Evolutionary conservation across 352 stramenopile species (phyloP), one percentile per base, ranked within the genome.

Genomic region (Globisporangium rhizosaccharum): DNA sequence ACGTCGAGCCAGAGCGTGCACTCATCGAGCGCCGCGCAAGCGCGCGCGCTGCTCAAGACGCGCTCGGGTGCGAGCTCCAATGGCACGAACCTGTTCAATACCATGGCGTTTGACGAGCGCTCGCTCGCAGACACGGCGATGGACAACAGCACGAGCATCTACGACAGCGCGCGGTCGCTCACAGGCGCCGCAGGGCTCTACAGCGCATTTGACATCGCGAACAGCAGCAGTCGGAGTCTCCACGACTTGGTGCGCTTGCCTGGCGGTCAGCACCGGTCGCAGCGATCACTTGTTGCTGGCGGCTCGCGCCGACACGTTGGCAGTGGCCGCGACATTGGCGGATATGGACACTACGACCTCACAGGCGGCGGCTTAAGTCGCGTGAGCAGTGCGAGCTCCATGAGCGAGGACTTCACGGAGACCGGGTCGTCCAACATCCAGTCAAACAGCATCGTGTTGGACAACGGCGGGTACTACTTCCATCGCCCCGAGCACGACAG

Each of bases 381-480:
- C 37, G 61, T 73, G 10, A 83, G 74, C 60, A 79, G 72, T 39
- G 70, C 72, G 1, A 86, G 73, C 52, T 83, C 71, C 51, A 79
- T 82, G 30, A 68, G 68, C 17, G 72, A 85, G 33, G 73, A 71
- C 44, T 70, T 70, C 33, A 70, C 72, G 2, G 56, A 66, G 14
- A 53, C n/a, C 9, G 54, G 71, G 20, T 33, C 56, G 8, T 15
- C 57, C 26, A 67, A 70, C 42, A 63, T 75, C 20, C 63, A 82
- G 10, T 76, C 79, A 2, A 76, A 86, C 46, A 89, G 82, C 48
- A 82, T 91, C 56, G 66, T 89, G 18, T 54, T 91, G 12, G 79
- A 86, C 50, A 73, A 64, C 12, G 78, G 76, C 8, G 82, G 82
- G 4, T 91, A 91, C 64, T 91, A 89, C 55, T 85, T 87, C 49